These are phyloP conservation scores for Pichia insulana DNA, from an alignment of 805 yeast genomes.

Conservation along the genomic window DNA sequence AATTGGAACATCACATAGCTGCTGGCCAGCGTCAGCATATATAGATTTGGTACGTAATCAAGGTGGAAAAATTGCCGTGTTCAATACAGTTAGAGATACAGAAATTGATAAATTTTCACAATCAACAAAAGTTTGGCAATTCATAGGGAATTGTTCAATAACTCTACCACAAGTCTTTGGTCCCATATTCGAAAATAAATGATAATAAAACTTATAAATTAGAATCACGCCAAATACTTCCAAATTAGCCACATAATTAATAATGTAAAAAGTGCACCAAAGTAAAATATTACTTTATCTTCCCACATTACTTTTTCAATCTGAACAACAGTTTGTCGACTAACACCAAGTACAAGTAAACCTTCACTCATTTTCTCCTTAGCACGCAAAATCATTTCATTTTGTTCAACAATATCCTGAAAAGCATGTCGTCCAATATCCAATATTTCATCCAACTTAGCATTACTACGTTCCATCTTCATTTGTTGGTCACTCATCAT, in stretches of 20 bases:
- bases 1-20: conserved; percentile 76
- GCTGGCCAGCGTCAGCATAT: conserved; percentile 90
- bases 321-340: conserved; percentile 70
- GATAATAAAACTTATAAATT: not conserved
- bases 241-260: conserved; percentile 59
- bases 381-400: conserved; percentile 55
- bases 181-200: conserved; percentile 29
- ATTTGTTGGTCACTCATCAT: conserved; percentile 58
- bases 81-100: conserved; percentile 60
- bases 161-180: conserved; percentile 58
- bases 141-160: conserved; percentile 72
- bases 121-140: conserved; percentile 49
- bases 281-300: conserved; percentile 82
- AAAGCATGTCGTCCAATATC: conserved; percentile 84
- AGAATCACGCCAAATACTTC: conserved; percentile 48
- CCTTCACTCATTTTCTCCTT: conserved; percentile 58
- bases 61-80: conserved; percentile 80
- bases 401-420: conserved; percentile 81
- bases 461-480: conserved; percentile 53
- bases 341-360: conserved; percentile 76
- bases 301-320: conserved; percentile 76
- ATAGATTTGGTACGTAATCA: conserved; percentile 64
- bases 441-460: conserved; percentile 79
- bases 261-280: conserved; percentile 55
- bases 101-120: conserved; percentile 32